Base-by-base conservation (phyloP, 2,329 filamentous ascomycete genomes). In the Diaporthe caulivora region DNA sequence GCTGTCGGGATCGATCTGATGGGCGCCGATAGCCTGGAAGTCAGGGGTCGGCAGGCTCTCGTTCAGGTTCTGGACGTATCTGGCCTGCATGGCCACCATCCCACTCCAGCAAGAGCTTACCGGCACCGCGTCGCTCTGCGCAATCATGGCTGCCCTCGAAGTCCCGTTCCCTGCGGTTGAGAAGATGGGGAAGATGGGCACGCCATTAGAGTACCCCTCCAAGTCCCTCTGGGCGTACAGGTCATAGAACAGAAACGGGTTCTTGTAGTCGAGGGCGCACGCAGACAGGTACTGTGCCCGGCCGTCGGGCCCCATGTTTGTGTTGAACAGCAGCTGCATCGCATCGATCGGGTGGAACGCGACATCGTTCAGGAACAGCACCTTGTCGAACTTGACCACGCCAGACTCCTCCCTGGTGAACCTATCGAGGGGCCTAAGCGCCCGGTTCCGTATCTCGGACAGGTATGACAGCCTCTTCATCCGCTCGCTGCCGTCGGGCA, bases 381-480 rank as follows among this genome's bases (percentile, higher is more conserved):
- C 82, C 78, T 88, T 90, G 78, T 89, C 87, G 78, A 86, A 93
- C 69, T 80, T 81, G 26, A 80, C 80, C 1, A 81, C 79, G 21
- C 81, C 80, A 17, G 81, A 82, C 26, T 82, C 81, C 37, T 83
- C 81, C 5, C 78, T 74, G 34, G 77, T 75, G n/a, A 81, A 78
- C 40, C 84, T 84, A 54, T 91, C 87, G 15, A 95, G 84, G 0
- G 93, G 92, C 49, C 86, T 84, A 31, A 95, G 82, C 0, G 92
- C 93, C 58, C 89, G 88, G 80, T 95, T 95, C 65, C 93, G 89
- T 65, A 94, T 90, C 79, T 92, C 90, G 17, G 93, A 92, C 26
- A 95, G 85, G 81, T 92, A 95, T 40, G 91, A 88, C 55, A 95
- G 91, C n/a, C 93, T 88, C 81, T 94, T 94, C 49, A 92, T 85